Conservation (phyloP, 345 rosid genomes). For the Excoecaria cochinchinensis region DNA sequence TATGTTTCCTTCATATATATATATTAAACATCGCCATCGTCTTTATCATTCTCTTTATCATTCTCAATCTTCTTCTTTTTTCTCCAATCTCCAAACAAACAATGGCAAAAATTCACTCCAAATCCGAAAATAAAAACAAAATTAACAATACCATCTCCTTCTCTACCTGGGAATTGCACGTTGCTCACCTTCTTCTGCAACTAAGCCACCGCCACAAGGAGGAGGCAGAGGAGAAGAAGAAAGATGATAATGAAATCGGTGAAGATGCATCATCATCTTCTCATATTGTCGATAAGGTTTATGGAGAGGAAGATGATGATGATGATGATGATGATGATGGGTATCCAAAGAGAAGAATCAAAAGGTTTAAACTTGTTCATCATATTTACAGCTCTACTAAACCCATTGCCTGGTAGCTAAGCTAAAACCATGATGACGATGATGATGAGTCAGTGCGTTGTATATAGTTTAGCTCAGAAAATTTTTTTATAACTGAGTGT, state of each 20-base stretch:
- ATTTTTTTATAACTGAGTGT: neutral
- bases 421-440: neutral
- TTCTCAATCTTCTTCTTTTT: neutral
- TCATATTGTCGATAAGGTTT: neutral
- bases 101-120: neutral
- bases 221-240: neutral
- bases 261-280: neutral
- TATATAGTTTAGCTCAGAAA: neutral
- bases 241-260: no score
- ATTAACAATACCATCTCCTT: no score
- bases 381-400: neutral
- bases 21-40: neutral
- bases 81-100: neutral
- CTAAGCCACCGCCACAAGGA: neutral
- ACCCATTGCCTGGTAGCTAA: neutral
- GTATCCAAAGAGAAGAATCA: conserved; percentile 2
- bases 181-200: conserved; percentile 2
- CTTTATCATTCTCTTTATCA: neutral
- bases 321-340: neutral
- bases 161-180: conserved; percentile 4
- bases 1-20: neutral
- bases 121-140: neutral
- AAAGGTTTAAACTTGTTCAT: conserved; percentile 3
- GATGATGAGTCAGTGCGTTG: neutral
- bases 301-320: neutral